Evolutionary conservation across 176 grass and related monocot species (phyloP).

Genomic region (Hsuehochloa calcarea): DNA sequence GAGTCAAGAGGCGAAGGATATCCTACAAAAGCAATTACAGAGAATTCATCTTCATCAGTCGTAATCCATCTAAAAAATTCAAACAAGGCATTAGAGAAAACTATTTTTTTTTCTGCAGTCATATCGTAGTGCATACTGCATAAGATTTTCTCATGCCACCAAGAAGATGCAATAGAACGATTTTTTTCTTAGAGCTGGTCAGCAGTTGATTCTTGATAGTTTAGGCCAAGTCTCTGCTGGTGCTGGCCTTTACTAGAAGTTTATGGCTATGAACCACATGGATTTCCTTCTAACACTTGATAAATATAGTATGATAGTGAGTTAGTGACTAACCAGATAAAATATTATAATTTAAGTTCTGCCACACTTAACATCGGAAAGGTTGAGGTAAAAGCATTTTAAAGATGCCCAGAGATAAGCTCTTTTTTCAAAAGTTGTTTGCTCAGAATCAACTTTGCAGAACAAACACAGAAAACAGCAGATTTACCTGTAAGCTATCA

Average conservation of each 20-base stretch:
- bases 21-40: slow-evolving; percentile 57
- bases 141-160: not conserved
- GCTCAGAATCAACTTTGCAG: not conserved
- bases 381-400: slow-evolving; percentile 4
- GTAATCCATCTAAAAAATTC: not conserved
- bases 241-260: not conserved
- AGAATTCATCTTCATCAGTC: slow-evolving; percentile 23
- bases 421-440: not conserved
- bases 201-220: not conserved
- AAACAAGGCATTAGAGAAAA: slow-evolving; percentile 10
- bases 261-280: not conserved
- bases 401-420: not conserved
- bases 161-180: not conserved
- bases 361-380: not conserved
- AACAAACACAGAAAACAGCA: not conserved
- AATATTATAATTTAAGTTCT: not conserved
- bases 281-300: not conserved
- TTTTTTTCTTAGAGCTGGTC: not conserved
- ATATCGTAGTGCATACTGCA: not conserved
- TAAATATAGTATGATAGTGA: not conserved
- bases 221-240: not conserved
- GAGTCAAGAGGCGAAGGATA: slow-evolving; percentile 92
- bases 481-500: slow-evolving; percentile 91
- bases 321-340: not conserved
- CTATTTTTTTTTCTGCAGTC: slow-evolving; percentile 21